Evolutionary conservation across 2,329 filamentous ascomycete species (phyloP).

Genomic region (Verticillium tricorpus): DNA sequence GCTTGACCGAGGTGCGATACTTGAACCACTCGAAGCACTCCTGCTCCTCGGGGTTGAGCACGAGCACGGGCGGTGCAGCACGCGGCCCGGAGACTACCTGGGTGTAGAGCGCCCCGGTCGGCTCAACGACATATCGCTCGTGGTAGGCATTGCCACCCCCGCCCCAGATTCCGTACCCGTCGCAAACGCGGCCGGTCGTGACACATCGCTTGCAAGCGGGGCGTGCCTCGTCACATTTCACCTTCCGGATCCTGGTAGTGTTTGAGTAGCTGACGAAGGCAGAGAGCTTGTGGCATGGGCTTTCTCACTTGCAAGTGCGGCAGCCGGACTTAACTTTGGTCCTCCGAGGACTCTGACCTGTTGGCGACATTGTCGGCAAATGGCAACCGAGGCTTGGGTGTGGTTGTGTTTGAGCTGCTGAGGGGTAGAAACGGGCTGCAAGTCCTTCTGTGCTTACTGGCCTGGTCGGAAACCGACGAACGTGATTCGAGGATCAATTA

Average conservation of each 20-base stretch:
- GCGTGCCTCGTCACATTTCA: slow-evolving; percentile 20
- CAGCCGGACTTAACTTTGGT: slow-evolving; percentile 8
- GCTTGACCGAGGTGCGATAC: slow-evolving; percentile 27
- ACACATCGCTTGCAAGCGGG: slow-evolving; percentile 16
- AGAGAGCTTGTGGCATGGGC: no score
- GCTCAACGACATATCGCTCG: neutral
- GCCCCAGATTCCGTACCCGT: slow-evolving; percentile 18
- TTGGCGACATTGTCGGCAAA: neutral
- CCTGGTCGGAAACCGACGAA: neutral
- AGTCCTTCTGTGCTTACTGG: neutral
- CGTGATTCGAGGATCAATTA: neutral
- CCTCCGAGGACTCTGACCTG: neutral
- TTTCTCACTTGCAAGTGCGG: slow-evolving; percentile 9
- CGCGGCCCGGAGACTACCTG: neutral
- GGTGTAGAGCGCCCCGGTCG: neutral
- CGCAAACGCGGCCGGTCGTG: slow-evolving; percentile 16
- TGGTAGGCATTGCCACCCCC: slow-evolving; percentile 6
- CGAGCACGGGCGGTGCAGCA: neutral
- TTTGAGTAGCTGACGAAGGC: neutral
- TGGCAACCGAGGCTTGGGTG: neutral
- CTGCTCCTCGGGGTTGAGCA: neutral
- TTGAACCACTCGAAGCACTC: slow-evolving; percentile 35
- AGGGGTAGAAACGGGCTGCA: neutral
- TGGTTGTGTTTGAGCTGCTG: neutral
- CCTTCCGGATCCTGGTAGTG: slow-evolving; percentile 13